Evolutionary conservation across 495 filamentous ascomycete species (phyloP), one percentile per base, ranked within the genome.

Genomic region (Hypoxylon subgilvum): DNA sequence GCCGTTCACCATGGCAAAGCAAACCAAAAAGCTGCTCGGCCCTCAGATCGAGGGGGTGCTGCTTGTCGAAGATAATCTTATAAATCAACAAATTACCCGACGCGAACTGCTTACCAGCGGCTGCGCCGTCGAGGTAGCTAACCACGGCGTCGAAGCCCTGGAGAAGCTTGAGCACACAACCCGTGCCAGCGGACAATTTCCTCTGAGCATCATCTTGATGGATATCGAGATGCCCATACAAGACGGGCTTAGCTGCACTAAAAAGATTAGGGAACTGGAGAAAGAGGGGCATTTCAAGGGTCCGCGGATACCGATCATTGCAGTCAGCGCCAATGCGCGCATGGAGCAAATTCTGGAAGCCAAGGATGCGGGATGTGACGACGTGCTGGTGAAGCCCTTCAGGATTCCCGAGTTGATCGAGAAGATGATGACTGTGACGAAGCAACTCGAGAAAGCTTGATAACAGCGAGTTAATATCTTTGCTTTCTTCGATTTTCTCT

Each of bases 141-240:
- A 87, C 57, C 89, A 96, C 66, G 91, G 91, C 38, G 82, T 81
- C 17, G 90, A 94, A 69, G 90, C 88, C 2, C 74, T 96, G 2
- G 72, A 77, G 7, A 67, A 73, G 27, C 64, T 83, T 30, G 68
- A 74, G 30, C 63, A 59, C 6, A 79, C 79, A 53, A 34, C 68
- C 63, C 44, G 55, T 65, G 63, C 60, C 42, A 25, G 54, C 61
- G n/a, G 70, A 59, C 25, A 57, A 53, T 34, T 71, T 72, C 55
- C 75, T 87, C 8, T 83, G 79, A 55, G 82, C 88, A 25, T 63
- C 6, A 82, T 92, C 19, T 68, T 92, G 10, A 92, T 92, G 89
- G 90, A 94, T 61, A 79, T 91, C 52, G 89, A 92, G 66, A 93
- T 93, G 90, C 90, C 90, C 0, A 77, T 92, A 30, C 92, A 93